These are phyloP conservation scores for Vigna angularis DNA, from an alignment of 306 rosid species.

Conservation along the genomic window DNA sequence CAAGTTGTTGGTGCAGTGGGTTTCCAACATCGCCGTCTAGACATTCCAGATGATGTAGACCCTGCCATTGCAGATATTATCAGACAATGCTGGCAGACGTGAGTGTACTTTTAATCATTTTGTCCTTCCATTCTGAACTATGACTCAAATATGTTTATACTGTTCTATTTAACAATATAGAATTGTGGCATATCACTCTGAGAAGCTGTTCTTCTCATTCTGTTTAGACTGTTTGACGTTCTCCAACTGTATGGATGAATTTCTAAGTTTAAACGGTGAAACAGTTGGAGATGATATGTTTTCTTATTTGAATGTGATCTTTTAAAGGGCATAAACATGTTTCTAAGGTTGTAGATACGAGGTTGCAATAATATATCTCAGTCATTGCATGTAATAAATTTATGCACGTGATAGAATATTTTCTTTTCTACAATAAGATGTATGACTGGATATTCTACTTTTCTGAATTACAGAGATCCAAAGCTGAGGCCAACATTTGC, in stretches of 20 bases:
- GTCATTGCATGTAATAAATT: conserved; percentile 34
- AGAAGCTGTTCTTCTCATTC: conserved; percentile 20
- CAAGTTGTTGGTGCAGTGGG: conserved; percentile 99
- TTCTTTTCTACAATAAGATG: conserved; percentile 24
- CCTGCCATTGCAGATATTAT: conserved; percentile 83
- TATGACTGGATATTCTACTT: conserved; percentile 40
- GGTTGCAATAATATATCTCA: not conserved
- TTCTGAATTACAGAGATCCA: conserved; percentile 73
- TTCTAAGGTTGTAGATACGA: not conserved
- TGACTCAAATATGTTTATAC: not conserved
- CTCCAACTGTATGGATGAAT: not conserved
- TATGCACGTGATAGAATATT: not conserved
- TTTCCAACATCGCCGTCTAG: conserved; percentile 99
- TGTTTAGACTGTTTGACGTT: conserved; percentile 12
- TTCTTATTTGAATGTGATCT: not conserved
- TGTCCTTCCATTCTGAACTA: conserved; percentile 20
- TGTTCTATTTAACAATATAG: conserved; percentile 2
- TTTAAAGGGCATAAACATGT: not conserved
- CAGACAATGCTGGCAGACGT: conserved; percentile 95
- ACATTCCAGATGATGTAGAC: conserved; percentile 84
- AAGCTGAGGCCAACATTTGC: conserved; percentile 88
- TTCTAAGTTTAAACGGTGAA: not conserved
- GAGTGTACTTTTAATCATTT: conserved; percentile 49
- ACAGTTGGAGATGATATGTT: not conserved
- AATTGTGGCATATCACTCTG: not conserved